These are phyloP conservation scores for Kodamaea nitidulidarum DNA, from an alignment of 805 yeast genomes.

Conservation along the genomic window DNA sequence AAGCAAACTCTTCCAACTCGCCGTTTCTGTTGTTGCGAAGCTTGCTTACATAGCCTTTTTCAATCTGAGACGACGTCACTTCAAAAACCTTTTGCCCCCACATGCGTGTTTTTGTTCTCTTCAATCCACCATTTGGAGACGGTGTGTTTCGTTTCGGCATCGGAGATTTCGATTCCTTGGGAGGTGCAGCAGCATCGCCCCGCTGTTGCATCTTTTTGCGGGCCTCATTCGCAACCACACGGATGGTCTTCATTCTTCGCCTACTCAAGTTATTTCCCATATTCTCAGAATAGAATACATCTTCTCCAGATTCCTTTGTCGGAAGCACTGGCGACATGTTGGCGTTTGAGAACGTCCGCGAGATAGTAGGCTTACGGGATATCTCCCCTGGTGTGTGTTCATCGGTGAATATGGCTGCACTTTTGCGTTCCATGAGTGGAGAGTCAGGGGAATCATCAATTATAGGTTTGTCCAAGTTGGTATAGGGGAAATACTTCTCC, in stretches of 20 bases:
- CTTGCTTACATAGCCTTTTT: constrained; percentile 61
- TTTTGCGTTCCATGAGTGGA: constrained; percentile 31
- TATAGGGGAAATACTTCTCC: constrained; percentile 87
- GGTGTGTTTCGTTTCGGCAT: background rate
- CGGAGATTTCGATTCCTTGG: background rate
- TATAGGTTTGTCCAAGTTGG: constrained; percentile 89
- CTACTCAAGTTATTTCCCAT: constrained; percentile 38
- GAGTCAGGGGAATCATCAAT: constrained; percentile 64
- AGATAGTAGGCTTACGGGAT: constrained; percentile 30
- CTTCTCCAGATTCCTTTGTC: constrained; percentile 26
- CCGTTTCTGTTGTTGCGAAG: constrained; percentile 59
- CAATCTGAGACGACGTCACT: constrained; percentile 69
- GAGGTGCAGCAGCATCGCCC: constrained; percentile 5
- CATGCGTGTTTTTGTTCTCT: constrained; percentile 83
- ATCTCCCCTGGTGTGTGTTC: constrained; percentile 10
- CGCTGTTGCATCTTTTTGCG: constrained; percentile 32
- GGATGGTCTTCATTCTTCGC: constrained; percentile 80
- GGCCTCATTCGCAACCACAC: constrained; percentile 93
- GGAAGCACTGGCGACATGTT: constrained; percentile 33
- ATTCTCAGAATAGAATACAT: constrained; percentile 32
- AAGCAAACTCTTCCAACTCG: constrained; percentile 79
- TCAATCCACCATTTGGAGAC: constrained; percentile 33
- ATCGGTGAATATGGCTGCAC: background rate
- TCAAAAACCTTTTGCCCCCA: constrained; percentile 97
- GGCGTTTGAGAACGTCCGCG: constrained; percentile 43